A percentile compares a stretch with the other conserved stretches of the same genome.
Evolutionary conservation across 495 filamentous ascomycete genomes (phyloP).

Genomic region (Podospora tetraspora): DNA sequence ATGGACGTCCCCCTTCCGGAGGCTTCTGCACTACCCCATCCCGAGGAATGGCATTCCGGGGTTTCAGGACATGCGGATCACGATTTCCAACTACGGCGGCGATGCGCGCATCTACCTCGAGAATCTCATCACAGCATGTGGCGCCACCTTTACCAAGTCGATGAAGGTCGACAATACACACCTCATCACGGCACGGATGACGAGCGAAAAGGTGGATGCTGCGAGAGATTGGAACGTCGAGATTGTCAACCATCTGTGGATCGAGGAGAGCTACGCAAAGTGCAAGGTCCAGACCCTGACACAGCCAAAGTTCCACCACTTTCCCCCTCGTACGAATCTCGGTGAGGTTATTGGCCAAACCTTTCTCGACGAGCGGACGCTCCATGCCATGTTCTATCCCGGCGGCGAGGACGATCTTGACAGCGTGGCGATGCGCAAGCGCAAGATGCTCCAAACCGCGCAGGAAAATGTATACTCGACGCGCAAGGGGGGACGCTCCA

Average conservation of each 20-base stretch:
- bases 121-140: constrained; percentile 76
- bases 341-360: constrained; percentile 91
- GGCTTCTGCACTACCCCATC: constrained; percentile 85
- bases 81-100: constrained; percentile 91
- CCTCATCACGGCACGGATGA: constrained; percentile 80
- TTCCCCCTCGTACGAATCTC: constrained; percentile 83
- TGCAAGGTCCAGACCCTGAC: constrained; percentile 66
- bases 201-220: constrained; percentile 85
- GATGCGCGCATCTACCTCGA: constrained; percentile 92
- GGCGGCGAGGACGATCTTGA: constrained; percentile 31
- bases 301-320: constrained; percentile 68
- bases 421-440: constrained; percentile 35
- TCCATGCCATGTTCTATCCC: constrained; percentile 37
- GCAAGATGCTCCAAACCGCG: constrained; percentile 36
- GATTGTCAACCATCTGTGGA: constrained; percentile 91
- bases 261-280: constrained; percentile 93
- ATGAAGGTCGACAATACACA: constrained; percentile 94
- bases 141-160: constrained; percentile 83
- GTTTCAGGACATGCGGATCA: constrained; percentile 70
- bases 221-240: constrained; percentile 88
- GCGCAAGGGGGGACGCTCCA: constrained; percentile 20
- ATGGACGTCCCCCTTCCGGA: constrained; percentile 75
- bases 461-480: constrained; percentile 33
- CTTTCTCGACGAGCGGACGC: constrained; percentile 36
- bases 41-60: constrained; percentile 69